A percentile compares a stretch with the other conserved stretches of the same genome.
phyloP scores from a whole-genome alignment of 345 rosid species.

The Melaleuca alternifolia region DNA sequence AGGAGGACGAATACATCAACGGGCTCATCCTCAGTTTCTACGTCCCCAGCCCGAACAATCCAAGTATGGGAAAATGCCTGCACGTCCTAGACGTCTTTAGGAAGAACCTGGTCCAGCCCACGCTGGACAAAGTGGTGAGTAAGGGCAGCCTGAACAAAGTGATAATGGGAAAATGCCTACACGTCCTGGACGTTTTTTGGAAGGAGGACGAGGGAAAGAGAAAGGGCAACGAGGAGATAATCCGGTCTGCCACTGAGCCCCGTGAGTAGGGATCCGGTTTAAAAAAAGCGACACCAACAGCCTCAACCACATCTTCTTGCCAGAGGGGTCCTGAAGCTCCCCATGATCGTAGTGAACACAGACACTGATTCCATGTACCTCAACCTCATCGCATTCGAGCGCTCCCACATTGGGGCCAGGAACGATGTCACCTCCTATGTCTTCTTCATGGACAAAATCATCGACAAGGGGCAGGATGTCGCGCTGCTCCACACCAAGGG shows the following conservation, averaged over 20 bases:
- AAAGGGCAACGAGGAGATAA: not conserved
- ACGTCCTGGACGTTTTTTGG: not conserved
- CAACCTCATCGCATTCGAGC: conserved; percentile 37
- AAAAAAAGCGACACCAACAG: conserved; percentile 12
- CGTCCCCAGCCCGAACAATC: not conserved
- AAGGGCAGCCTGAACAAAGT: no score
- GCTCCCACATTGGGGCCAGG: conserved; percentile 9
- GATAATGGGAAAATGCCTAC: not conserved
- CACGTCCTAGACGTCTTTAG: conserved; percentile 36
- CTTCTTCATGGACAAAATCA: conserved; percentile 33
- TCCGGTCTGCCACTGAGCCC: conserved; percentile 32
- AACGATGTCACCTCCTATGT: conserved; percentile 3
- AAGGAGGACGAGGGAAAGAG: not conserved
- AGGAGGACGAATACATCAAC: conserved; percentile 27
- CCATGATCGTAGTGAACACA: conserved; percentile 18
- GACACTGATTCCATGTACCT: conserved; percentile 22
- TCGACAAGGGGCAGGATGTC: conserved; percentile 26
- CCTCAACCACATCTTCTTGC: conserved; percentile 27
- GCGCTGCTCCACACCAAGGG: conserved; percentile 23
- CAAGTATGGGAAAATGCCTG: conserved; percentile 16
- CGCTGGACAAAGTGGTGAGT: not conserved
- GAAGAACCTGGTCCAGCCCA: conserved; percentile 10
- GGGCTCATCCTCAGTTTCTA: conserved; percentile 28
- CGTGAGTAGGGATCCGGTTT: conserved; percentile 32
- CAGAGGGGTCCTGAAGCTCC: conserved; percentile 22